Base-by-base conservation (phyloP, 805 yeast genomes). In the Wickerhamomyces bovis region DNA sequence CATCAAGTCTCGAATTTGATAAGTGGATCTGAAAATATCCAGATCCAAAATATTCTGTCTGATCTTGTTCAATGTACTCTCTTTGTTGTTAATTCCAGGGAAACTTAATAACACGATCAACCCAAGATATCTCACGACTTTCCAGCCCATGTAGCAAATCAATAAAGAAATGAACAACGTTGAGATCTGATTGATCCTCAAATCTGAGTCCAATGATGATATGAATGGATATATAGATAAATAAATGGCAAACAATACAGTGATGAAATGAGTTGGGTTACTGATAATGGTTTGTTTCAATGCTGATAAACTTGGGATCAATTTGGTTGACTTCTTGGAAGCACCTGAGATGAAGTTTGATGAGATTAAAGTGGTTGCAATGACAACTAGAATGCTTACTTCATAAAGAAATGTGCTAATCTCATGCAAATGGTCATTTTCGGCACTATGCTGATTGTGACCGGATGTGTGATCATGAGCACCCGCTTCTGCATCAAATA, bases 1-100 rank as follows among this genome's bases (percentile, higher is more conserved):
- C 43, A 77, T 67, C 9, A 85, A 46, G 39, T 68, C 55, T 61
- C 69, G 69, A 15, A 85, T 58, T 7, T 60, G 58, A 55, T 80
- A 83, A 6, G 67, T 63, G 3, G 72, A 62, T 55, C 75, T 79
- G 63, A 76, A 85, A 35, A 66, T 67, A 13, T 77, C 80, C n/a
- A 81, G 62, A 1, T 60, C 57, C 22, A 66, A 61, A n/a, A 85
- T 72, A 11, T 63, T 60, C 39, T 71, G 73, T n/a, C 62, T 63
- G 6, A 85, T 71, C 5, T 66, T 57, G 0, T 66, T 48, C 48
- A 68, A 69, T 11, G 75, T 43, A 44, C 59, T 58, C 55, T 66
- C 70, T 23, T 69, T 70, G 46, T 64, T 64, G 44, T 66, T 69
- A 2, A 72, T 62, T 28, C 65, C 66, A 2, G 86, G 86, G 47